Evolutionary conservation across 208 protist species (phyloP), one percentile per base, ranked within the genome.

Genomic region (Endotrypanum monterogeii): DNA sequence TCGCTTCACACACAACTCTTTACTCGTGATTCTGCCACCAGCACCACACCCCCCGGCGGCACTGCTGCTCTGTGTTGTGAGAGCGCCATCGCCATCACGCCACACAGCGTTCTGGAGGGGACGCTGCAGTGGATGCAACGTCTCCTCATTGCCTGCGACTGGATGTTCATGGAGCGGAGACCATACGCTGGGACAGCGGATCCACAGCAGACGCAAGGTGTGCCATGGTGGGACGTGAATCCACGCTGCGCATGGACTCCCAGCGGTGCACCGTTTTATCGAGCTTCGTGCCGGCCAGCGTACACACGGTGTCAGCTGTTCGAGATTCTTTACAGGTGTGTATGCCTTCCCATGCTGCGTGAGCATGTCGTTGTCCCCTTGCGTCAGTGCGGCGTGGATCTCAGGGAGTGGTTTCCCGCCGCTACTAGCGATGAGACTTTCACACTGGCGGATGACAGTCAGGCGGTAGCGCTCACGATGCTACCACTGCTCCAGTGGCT

Each of bases 51-150:
- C 16, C 23, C 9, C 2, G 39, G 25, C 18, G 32, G 57, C 5
- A 52, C 65, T 16, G 66, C 55, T 25, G 32, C 67, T 18, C 23
- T 20, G 35, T 62, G 56, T 28, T 74, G 74, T 58, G 79, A 79
- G 51, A 79, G 78, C 44, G 74, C 71, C 20, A 51, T 74, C n/a
- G 66, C 76, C 2, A 80, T 89, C 37, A 89, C 77, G 3, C 80
- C 76, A 18, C 70, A 79, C 62, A 86, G 68, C 58, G 80, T 90
- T 4, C 48, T 93, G 30, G 73, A 80, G 25, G 85, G 83, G 3
- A 68, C 82, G 25, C 58, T 87, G 56, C 35, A 68, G 2, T 86
- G 81, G 81, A 46, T 93, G n/a, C 66, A 50, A 44, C 50, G 52
- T 18, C 62, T 93, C 28, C 58, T 83, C 8, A 41, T 67, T 20